Base-by-base conservation (phyloP, 768 basidiomycete genomes). In the Lepiota brunneoincarnata region DNA sequence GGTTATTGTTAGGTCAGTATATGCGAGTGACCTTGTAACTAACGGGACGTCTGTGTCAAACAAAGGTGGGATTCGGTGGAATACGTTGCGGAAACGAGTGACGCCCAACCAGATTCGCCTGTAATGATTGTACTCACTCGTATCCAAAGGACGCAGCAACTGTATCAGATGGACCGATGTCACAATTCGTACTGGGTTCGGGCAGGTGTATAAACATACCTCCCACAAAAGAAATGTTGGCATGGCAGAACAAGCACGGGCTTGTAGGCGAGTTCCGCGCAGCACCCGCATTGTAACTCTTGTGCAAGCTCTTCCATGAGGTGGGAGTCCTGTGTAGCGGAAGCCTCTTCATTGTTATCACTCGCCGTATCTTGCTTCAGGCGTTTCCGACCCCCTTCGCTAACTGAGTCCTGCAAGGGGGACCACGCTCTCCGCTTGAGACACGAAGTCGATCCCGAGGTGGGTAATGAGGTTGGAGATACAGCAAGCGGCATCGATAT, bases 171-270 rank as follows among this genome's bases (percentile, higher is more conserved):
- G 24, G n/a, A n/a, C 49, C 26, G 55, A 26, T 47, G 20, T 21
- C 49, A 51, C 24, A 55, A n/a, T 44, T 55, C 15, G 37, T 37
- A 21, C 40, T 31, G 7, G 37, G 50, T n/a, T 28, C 10, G 35
- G 15, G 37, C 45, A 34, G 15, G 58, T 36, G 24, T 39, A 26
- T 20, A 18, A 24, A 61, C 72, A 55, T 69, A 91, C 89, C 91
- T 91, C 68, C 91, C 91, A 63, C 91, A 93, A 65, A 92, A 93
- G 76, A 89, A 91, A 75, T 93, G 91, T 61, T 92, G 89, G 67
- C 91, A 93, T 26, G 91, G 91, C 34, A 80, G 76, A 48, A 93
- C 88, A 24, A 91, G 73, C 14, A 93, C 91, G 2, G 91, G 91
- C 56, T 81, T 76, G 69, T 93, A 91, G 55, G 89, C 84, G 39